A percentile compares a stretch with the other conserved stretches of the same genome.
These are phyloP conservation scores for Mycogone perniciosa DNA, from an alignment of 2,329 filamentous ascomycete species.

Conservation along the genomic window DNA sequence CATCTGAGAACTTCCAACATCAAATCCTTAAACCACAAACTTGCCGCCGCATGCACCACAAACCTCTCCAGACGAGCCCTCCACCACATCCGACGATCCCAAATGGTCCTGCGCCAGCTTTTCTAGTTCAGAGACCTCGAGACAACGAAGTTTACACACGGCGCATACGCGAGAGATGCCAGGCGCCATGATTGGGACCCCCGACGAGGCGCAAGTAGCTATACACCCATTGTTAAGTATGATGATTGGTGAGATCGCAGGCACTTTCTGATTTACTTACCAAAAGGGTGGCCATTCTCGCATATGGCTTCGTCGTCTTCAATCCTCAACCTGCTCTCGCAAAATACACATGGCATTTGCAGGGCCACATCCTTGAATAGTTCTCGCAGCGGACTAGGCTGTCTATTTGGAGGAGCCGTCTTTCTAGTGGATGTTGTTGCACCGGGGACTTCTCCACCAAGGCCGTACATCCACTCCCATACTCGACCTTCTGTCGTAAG, in stretches of 20 bases:
- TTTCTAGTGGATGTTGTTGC: constrained; percentile 25
- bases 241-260: no score
- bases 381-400: constrained; percentile 25
- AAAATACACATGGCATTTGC: constrained; percentile 43
- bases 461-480: constrained; percentile 56
- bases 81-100: constrained; percentile 19
- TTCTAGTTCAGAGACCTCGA: constrained; percentile 38
- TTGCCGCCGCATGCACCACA: constrained; percentile 39
- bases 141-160: constrained; percentile 47
- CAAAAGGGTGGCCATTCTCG: constrained; percentile 33
- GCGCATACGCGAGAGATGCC: constrained; percentile 49
- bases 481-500: constrained; percentile 49
- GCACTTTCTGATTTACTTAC: constrained; percentile 21
- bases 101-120: constrained; percentile 27
- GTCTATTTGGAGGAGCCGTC: constrained; percentile 8
- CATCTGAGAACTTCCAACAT: not conserved
- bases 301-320: constrained; percentile 33
- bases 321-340: constrained; percentile 29
- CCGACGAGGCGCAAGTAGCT: constrained; percentile 50
- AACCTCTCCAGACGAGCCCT: constrained; percentile 28
- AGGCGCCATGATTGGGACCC: constrained; percentile 48
- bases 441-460: constrained; percentile 40
- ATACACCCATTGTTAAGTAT: not conserved
- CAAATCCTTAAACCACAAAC: constrained; percentile 29
- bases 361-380: constrained; percentile 33